A percentile compares a stretch with the other conserved stretches of the same genome.
phyloP scores from a whole-genome alignment of 495 filamentous ascomycete species.

The Alectoria sarmentosa region DNA sequence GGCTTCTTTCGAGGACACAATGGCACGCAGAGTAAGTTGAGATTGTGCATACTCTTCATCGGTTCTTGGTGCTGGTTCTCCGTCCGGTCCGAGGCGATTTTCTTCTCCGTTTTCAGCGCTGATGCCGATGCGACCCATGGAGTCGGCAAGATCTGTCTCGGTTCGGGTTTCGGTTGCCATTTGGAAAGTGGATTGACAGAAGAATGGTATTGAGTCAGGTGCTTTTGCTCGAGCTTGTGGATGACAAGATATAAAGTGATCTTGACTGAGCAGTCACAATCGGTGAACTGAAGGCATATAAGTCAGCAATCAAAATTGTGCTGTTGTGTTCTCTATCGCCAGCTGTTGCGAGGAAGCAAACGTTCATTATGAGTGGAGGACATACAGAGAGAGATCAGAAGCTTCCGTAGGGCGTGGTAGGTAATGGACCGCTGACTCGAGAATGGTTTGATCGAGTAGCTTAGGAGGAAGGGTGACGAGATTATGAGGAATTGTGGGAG shows the following conservation, averaged over 20 bases:
- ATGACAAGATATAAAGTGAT: not conserved
- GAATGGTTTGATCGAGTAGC: not conserved
- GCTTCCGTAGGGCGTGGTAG: not conserved
- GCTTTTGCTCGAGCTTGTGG: not conserved
- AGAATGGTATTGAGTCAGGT: not conserved
- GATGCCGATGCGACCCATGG: conserved; percentile 37
- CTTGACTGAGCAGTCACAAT: not conserved
- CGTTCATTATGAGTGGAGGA: not conserved
- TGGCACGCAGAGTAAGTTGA: conserved; percentile 87
- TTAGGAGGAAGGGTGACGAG: not conserved
- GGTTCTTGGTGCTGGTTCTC: conserved; percentile 68
- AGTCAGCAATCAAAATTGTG: not conserved
- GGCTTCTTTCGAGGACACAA: conserved; percentile 97
- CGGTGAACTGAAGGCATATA: not conserved
- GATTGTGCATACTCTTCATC: conserved; percentile 94
- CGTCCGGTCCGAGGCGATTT: conserved; percentile 54
- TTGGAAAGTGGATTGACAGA: conserved; percentile 17
- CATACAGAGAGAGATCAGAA: not conserved
- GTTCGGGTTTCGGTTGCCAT: conserved; percentile 46
- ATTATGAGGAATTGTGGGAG: not conserved
- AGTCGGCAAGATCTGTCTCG: conserved; percentile 40
- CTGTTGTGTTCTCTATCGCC: not conserved
- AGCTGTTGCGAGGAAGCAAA: not conserved
- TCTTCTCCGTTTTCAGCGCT: conserved; percentile 42
- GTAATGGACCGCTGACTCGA: not conserved